Evolutionary conservation across 1,139 yeast genomes (phyloP).

Genomic region (Magnusiomyces sp.): DNA sequence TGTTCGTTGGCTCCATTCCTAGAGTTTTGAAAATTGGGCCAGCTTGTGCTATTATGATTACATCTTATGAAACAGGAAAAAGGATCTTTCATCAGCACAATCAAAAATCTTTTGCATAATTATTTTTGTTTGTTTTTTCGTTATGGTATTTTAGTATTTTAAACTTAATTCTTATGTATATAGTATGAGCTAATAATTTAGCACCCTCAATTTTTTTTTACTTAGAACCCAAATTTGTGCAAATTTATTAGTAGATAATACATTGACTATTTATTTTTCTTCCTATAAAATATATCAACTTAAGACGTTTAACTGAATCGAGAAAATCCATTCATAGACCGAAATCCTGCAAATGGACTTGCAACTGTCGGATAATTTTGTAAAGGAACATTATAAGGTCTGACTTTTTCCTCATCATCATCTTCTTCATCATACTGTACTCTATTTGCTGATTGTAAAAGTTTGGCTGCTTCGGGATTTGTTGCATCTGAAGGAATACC

Average conservation of each 20-base stretch:
- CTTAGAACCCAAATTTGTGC: neutral
- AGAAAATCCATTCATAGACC: neutral
- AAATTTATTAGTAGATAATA: neutral
- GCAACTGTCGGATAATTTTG: neutral
- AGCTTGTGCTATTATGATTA: slow-evolving; percentile 96
- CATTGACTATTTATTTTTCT: too few relatives aligned
- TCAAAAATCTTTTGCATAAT: neutral
- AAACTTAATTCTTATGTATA: neutral
- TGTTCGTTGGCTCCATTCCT: slow-evolving; percentile 80
- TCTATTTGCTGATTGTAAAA: too few relatives aligned
- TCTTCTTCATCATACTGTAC: neutral
- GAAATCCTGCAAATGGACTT: neutral
- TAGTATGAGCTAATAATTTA: neutral
- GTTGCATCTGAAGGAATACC: too few relatives aligned
- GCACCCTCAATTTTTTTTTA: neutral
- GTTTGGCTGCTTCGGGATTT: too few relatives aligned
- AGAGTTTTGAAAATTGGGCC: slow-evolving; percentile 90
- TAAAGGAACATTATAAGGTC: neutral
- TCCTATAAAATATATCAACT: neutral
- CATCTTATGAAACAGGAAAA: slow-evolving; percentile 87
- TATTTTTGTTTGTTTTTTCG: neutral
- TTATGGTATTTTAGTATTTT: neutral
- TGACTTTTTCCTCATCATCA: neutral
- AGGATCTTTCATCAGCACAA: slow-evolving; percentile 37
- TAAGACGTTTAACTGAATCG: neutral